Percentiles rank a stretch among this genome's conserved stretches.
Conservation (phyloP, 495 filamentous ascomycete genomes). For the Elasticomyces elasticus region DNA sequence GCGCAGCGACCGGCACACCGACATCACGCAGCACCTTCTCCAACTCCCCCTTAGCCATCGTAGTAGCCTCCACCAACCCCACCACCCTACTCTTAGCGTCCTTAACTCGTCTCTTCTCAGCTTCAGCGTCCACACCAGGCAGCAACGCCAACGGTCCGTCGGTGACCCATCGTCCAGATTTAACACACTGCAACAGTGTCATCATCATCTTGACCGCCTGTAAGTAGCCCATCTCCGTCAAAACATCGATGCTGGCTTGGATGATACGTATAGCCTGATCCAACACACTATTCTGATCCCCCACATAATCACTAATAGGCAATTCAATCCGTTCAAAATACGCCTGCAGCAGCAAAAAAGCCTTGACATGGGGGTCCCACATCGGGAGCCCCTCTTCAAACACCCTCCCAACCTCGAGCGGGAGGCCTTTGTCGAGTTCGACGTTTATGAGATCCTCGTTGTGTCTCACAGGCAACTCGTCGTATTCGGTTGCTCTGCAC, state of each 20-base stretch:
- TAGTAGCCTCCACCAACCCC: slow-evolving; percentile 36
- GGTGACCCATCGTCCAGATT: slow-evolving; percentile 81
- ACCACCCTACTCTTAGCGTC: slow-evolving; percentile 28
- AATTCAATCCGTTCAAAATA: slow-evolving; percentile 87
- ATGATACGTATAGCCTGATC: slow-evolving; percentile 96
- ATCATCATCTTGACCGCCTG: slow-evolving; percentile 68
- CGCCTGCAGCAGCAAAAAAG: slow-evolving; percentile 86
- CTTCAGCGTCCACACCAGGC: slow-evolving; percentile 56
- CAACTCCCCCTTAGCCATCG: slow-evolving; percentile 31
- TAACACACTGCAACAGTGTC: slow-evolving; percentile 78
- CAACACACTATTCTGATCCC: slow-evolving; percentile 70
- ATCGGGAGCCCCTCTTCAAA: slow-evolving; percentile 59
- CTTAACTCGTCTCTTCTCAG: slow-evolving; percentile 31
- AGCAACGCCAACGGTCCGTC: slow-evolving; percentile 72
- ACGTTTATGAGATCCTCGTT: slow-evolving; percentile 98
- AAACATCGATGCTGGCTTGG: slow-evolving; percentile 79
- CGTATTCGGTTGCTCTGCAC: slow-evolving; percentile 87
- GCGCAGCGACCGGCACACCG: slow-evolving; percentile 21
- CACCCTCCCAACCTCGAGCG: slow-evolving; percentile 56
- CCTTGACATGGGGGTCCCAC: slow-evolving; percentile 98
- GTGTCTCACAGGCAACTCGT: slow-evolving; percentile 95
- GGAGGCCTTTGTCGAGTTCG: slow-evolving; percentile 73
- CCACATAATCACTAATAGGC: slow-evolving; percentile 94
- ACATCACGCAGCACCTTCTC: slow-evolving; percentile 23
- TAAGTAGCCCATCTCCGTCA: slow-evolving; percentile 80